Conservation (phyloP, 2,329 filamentous ascomycete genomes). For the Colletotrichum lini region DNA sequence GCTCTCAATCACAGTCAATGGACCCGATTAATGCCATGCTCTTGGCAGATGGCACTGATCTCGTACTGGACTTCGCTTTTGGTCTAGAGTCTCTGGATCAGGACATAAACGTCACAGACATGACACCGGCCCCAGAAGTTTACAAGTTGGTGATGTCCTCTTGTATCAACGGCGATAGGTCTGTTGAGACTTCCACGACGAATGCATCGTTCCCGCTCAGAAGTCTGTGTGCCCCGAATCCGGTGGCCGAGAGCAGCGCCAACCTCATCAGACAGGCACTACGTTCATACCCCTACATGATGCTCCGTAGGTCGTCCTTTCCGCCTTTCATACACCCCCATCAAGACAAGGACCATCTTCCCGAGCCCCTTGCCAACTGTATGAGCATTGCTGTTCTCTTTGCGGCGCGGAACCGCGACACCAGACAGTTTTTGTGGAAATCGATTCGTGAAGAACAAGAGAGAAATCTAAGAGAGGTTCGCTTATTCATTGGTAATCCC, state of each 20-base stretch:
- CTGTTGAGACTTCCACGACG: background rate
- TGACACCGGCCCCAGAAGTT: background rate
- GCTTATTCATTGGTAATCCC: background rate
- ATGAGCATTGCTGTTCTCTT: slow-evolving; percentile 34
- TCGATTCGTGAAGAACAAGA: slow-evolving; percentile 31
- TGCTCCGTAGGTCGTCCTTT: slow-evolving; percentile 37
- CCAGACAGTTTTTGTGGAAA: slow-evolving; percentile 27
- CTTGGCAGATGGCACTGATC: too few species aligned
- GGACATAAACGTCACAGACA: too few species aligned
- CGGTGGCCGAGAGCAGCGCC: background rate
- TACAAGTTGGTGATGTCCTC: too few species aligned
- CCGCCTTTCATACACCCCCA: slow-evolving; percentile 38
- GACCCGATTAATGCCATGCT: background rate
- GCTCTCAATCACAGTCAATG: background rate
- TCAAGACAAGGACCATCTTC: slow-evolving; percentile 24
- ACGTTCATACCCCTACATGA: slow-evolving; percentile 32
- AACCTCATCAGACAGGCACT: slow-evolving; percentile 25
- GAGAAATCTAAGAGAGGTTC: slow-evolving; percentile 19
- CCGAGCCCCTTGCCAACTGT: slow-evolving; percentile 30
- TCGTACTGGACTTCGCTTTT: background rate
- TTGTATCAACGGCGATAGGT: too few species aligned
- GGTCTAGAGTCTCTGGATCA: background rate
- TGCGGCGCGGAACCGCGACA: slow-evolving; percentile 27
- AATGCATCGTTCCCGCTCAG: slow-evolving; percentile 8
- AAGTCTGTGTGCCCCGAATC: background rate